phyloP scores from a whole-genome alignment of 169 alveolate species.

The Cryptosporidium ubiquitum region DNA sequence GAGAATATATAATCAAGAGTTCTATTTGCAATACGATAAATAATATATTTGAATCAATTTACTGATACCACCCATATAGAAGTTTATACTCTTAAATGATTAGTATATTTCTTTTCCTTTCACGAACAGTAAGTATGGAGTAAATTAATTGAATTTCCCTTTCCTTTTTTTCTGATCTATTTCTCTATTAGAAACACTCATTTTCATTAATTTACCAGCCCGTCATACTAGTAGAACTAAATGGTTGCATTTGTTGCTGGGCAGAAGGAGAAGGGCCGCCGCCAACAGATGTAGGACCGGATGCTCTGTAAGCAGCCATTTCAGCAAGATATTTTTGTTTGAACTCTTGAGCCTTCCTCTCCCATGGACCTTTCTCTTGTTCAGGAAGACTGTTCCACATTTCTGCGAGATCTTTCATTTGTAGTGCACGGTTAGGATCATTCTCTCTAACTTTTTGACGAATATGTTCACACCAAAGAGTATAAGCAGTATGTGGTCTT shows the following conservation, averaged over 20 bases:
- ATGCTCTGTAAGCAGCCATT: slow-evolving; percentile 74
- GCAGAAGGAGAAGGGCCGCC: slow-evolving; percentile 75
- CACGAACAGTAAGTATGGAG: slow-evolving; percentile 10
- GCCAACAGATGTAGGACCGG: slow-evolving; percentile 70
- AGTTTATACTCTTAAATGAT: neutral
- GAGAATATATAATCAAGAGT: neutral
- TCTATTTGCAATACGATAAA: slow-evolving; percentile 9
- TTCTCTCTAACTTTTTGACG: slow-evolving; percentile 72
- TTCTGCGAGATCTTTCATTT: slow-evolving; percentile 72
- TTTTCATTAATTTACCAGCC: slow-evolving; percentile 50
- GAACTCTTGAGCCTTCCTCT: slow-evolving; percentile 65
- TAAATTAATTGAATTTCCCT: neutral
- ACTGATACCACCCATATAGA: slow-evolving; percentile 41
- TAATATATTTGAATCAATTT: slow-evolving; percentile 21
- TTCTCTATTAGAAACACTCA: neutral
- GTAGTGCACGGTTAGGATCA: slow-evolving; percentile 73
- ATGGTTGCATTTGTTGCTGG: slow-evolving; percentile 73
- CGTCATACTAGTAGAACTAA: slow-evolving; percentile 74
- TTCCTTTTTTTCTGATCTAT: neutral
- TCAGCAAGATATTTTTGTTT: slow-evolving; percentile 72
- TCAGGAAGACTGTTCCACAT: slow-evolving; percentile 76
- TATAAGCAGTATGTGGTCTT: slow-evolving; percentile 74
- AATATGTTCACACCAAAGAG: slow-evolving; percentile 75
- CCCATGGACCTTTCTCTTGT: slow-evolving; percentile 75
- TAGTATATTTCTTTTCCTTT: neutral